Base-by-base conservation (phyloP, 169 alveolate genomes). In the Plasmodium chabaudi region DNA sequence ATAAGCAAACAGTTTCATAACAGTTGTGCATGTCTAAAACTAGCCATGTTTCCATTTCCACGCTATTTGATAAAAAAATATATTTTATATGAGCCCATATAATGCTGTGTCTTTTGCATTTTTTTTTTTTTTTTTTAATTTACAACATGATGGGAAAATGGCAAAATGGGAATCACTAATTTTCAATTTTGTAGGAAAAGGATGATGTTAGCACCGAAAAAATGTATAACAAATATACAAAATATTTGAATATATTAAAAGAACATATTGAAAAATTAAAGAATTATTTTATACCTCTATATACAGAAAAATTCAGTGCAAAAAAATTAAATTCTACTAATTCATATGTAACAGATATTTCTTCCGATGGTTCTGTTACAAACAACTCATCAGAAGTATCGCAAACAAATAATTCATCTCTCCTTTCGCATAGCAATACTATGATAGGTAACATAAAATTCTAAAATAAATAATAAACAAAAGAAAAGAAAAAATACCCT, bases 211-310 rank as follows among this genome's bases (percentile, higher is more conserved):
- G 60, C 46, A 23, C 61, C 53, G 88, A 75, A 7, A 47, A 67
- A 4, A 75, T 75, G n/a, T 75, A 75, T 49, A 75, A 46, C 15
- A 63, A 67, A 17, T 75, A 75, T 27, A 75, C 88, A 25, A 75
- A 75, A 27, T 75, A 75, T 13, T 39, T 75, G 6, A 63, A 75
- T 59, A 75, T 75, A 15, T 21, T 75, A 42, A 75, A 75, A 34
- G 88, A 75, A 57, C 74, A 75, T 53, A 75, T 67, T 34, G 88
- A 75, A 23, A 75, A 75, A 17, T 64, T 75, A 23, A 75, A 75
- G 42, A 75, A 75, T 46, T 75, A 75, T 56, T 75, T 63, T 42
- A 75, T 75, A 2, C 88, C 88, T 9, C 56, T 75, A 13, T 75
- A 75, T 56, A 75, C 88, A 39, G 88, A 75, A 39, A 75, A 75